These are phyloP conservation scores for Colletotrichum filicis DNA, from an alignment of 2,329 filamentous ascomycete species.

Conservation along the genomic window DNA sequence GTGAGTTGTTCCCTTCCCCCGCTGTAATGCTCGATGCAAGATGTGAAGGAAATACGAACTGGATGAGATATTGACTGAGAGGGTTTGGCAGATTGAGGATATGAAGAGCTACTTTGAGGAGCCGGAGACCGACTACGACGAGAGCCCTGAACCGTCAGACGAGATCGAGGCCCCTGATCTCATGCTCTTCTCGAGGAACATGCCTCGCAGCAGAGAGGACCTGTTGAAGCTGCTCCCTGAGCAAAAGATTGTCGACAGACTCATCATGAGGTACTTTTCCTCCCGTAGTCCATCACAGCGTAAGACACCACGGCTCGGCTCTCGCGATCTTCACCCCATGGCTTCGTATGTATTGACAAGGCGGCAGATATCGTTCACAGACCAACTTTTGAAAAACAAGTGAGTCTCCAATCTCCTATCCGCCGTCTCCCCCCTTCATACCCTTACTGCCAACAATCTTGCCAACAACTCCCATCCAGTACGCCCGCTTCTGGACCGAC, in stretches of 20 bases:
- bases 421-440: no score
- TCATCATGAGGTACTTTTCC: constrained; percentile 65
- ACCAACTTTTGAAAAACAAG: constrained; percentile 60
- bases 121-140: constrained; percentile 49
- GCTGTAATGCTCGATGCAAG: no score
- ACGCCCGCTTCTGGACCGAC: constrained; percentile 60
- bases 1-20: constrained; percentile 48
- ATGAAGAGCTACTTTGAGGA: constrained; percentile 68
- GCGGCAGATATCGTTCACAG: constrained; percentile 62
- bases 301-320: constrained; percentile 41
- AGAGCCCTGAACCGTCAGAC: constrained; percentile 45
- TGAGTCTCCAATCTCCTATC: constrained; percentile 38
- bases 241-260: constrained; percentile 56
- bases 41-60: background rate
- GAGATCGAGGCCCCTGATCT: constrained; percentile 53
- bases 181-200: constrained; percentile 52
- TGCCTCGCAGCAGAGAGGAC: constrained; percentile 55
- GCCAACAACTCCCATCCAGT: constrained; percentile 45
- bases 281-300: constrained; percentile 63
- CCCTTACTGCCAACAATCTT: background rate
- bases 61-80: constrained; percentile 29
- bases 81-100: constrained; percentile 62
- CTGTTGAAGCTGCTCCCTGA: constrained; percentile 60
- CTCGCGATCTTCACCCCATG: background rate
- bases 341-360: constrained; percentile 34